Evolutionary conservation across 2,329 filamentous ascomycete genomes (phyloP), one percentile per base, ranked within the genome.

Genomic region (Beauveria sp.): DNA sequence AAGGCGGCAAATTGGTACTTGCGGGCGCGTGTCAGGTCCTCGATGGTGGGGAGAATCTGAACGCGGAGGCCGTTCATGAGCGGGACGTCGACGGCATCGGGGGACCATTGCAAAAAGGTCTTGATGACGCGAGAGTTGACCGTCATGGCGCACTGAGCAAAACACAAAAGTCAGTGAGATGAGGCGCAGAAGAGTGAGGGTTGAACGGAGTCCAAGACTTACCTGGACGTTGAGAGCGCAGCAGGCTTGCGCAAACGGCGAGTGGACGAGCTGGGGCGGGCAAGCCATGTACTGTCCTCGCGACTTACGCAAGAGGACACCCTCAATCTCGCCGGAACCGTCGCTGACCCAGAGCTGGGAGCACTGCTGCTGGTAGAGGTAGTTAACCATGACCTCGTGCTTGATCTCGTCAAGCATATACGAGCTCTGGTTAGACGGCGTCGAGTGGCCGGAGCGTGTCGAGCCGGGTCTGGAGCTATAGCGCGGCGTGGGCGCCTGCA

Each of bases 1-100:
- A 93, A 93, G 8, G 90, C 90, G 14, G 89, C 90, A 66, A 89
- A 92, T 70, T 93, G 90, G 70, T 91, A 85, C 71, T 91, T 93
- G 63, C 89, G 81, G 5, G 88, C 89, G 46, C 84, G 80, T 0
- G 85, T 80, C 4, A 92, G 79, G 68, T 91, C 88, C 18, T 87
- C 83, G 51, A 92, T 81, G 0, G 84, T 88, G 0, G 88, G 87
- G 10, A 92, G 73, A 63, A 93, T 88, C 73, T 92, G 89, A 18
- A 92, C 84, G 43, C 87, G 82, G n/a, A 91, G 81, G 22, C 88
- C 88, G 70, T 92, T 90, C 76, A 85, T 86, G 58, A 93, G 74
- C 0, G 89, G 89, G 12, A 93, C 88, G 67, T 91, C 88, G 22
- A 88, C 81, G 2, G 88, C 88, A 62, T 89, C 83, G 2, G 88